phyloP scores from a whole-genome alignment of 805 yeast genomes.

The Clavispora fructus region DNA sequence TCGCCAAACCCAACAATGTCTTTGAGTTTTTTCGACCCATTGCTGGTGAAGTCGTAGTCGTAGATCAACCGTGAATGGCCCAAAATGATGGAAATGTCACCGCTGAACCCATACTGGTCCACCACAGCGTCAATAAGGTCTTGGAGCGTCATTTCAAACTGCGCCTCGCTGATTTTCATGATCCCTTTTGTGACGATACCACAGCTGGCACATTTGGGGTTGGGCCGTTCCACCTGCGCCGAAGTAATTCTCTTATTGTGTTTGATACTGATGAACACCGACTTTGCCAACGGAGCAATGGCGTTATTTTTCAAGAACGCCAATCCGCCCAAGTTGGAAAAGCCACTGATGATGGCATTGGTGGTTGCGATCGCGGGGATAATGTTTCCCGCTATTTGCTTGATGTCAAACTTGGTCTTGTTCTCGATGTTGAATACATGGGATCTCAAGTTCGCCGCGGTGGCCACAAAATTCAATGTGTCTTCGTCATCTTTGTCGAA shows the following conservation, averaged over 20 bases:
- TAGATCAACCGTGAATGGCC: conserved; percentile 61
- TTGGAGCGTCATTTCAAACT: conserved; percentile 39
- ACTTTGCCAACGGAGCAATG: conserved; percentile 23
- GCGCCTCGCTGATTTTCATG: conserved; percentile 26
- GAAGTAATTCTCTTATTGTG: conserved; percentile 62
- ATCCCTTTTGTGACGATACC: conserved; percentile 35
- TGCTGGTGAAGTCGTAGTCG: conserved; percentile 87
- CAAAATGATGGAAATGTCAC: conserved; percentile 54
- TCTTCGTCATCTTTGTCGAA: conserved; percentile 96
- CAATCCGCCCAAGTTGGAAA: conserved; percentile 71
- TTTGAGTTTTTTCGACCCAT: conserved; percentile 42
- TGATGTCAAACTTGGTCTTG: conserved; percentile 78
- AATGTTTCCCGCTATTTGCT: conserved; percentile 95
- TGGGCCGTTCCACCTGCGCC: conserved; percentile 58
- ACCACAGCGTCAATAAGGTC: conserved; percentile 50
- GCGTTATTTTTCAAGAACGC: conserved; percentile 34
- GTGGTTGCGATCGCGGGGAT: conserved; percentile 99
- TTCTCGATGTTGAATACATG: conserved; percentile 61
- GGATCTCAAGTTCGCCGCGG: conserved; percentile 79
- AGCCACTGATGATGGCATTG: conserved; percentile 91
- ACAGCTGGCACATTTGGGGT: conserved; percentile 67
- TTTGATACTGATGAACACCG: conserved; percentile 39
- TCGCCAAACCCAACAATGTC: conserved; percentile 47
- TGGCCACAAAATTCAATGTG: conserved; percentile 79
- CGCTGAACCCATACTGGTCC: conserved; percentile 46